Evolutionary conservation across 2,329 filamentous ascomycete species (phyloP).

Genomic region (Chaetothyriales sp.): DNA sequence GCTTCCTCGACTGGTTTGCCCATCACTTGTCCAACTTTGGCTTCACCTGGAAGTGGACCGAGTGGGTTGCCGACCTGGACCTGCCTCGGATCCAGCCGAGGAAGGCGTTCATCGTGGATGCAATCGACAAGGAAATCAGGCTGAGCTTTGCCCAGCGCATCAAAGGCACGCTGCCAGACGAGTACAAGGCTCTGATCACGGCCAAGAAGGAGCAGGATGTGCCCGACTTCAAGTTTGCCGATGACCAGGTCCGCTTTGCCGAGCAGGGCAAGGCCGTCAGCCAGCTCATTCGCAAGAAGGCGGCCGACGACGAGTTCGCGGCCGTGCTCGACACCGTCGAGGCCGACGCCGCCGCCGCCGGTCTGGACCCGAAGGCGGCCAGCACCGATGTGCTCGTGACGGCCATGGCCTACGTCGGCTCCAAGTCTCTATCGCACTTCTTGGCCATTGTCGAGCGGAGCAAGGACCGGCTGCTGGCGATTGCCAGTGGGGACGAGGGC

Average conservation of each 20-base stretch:
- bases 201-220: constrained; percentile 86
- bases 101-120: constrained; percentile 84
- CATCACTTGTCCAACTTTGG: constrained; percentile 98
- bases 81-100: constrained; percentile 66
- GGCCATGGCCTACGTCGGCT: constrained; percentile 81
- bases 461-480: constrained; percentile 72
- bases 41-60: constrained; percentile 98
- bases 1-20: constrained; percentile 95
- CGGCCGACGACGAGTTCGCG: constrained; percentile 73
- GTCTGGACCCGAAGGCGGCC: constrained; percentile 58
- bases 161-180: constrained; percentile 76
- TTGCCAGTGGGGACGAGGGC: constrained; percentile 51
- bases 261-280: constrained; percentile 74
- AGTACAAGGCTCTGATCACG: constrained; percentile 67
- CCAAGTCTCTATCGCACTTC: constrained; percentile 91
- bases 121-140: constrained; percentile 91
- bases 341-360: constrained; percentile 55
- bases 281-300: constrained; percentile 67
- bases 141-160: constrained; percentile 93
- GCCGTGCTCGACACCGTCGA: constrained; percentile 68
- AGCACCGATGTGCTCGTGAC: constrained; percentile 82
- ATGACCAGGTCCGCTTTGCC: constrained; percentile 64
- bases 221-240: constrained; percentile 84
- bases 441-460: constrained; percentile 90
- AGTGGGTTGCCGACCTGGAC: constrained; percentile 81